phyloP scores from a whole-genome alignment of 257 asterid species.

The Cruciata laevipes region DNA sequence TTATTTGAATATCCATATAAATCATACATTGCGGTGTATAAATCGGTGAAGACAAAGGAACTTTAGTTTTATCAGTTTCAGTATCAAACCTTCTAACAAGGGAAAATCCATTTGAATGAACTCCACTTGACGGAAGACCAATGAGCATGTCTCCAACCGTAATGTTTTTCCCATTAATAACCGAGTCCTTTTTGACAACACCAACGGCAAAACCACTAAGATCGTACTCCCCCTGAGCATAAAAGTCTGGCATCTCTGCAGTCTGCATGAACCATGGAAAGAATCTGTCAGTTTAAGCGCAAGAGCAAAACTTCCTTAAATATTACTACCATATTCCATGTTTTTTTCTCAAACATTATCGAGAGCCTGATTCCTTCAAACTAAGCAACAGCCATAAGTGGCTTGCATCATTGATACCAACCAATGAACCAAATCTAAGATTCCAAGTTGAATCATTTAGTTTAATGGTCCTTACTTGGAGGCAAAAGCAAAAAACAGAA shows the following conservation, averaged over 20 bases:
- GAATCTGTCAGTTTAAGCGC: slow-evolving; percentile 12
- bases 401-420: too few species aligned
- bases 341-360: not conserved
- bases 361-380: not conserved
- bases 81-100: slow-evolving; percentile 75
- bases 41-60: not conserved
- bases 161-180: slow-evolving; percentile 74
- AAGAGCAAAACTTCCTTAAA: not conserved
- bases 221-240: slow-evolving; percentile 89
- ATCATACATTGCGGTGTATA: not conserved
- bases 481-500: not conserved
- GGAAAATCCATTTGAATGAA: slow-evolving; percentile 90
- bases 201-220: slow-evolving; percentile 96
- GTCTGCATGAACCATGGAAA: slow-evolving; percentile 46
- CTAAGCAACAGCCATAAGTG: not conserved
- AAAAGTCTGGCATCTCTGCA: slow-evolving; percentile 97
- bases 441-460: not conserved
- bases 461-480: not conserved
- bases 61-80: not conserved
- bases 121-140: slow-evolving; percentile 97
- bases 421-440: too few species aligned
- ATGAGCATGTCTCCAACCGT: slow-evolving; percentile 66
- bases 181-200: slow-evolving; percentile 61
- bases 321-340: not conserved
- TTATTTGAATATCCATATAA: not conserved